Conservation (phyloP, 2,329 filamentous ascomycete species). For the Parastagonospora nodorum region DNA sequence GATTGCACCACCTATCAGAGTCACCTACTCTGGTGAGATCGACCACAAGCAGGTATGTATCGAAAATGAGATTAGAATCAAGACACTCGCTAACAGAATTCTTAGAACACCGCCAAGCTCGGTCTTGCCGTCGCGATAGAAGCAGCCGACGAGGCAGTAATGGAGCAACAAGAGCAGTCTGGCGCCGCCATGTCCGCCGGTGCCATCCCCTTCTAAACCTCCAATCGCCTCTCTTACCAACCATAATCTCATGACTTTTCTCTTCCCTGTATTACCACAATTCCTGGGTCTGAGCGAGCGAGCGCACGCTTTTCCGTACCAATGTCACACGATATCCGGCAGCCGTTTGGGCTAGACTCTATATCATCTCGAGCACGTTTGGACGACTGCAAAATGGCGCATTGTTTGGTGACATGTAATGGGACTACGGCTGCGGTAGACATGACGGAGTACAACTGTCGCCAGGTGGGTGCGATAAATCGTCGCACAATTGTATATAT, state of each 20-base stretch:
- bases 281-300: slow-evolving; percentile 33
- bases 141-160: slow-evolving; percentile 48
- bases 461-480: slow-evolving; percentile 14
- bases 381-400: slow-evolving; percentile 30
- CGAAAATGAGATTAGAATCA: neutral
- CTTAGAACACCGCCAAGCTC: slow-evolving; percentile 89
- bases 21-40: slow-evolving; percentile 95
- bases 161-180: slow-evolving; percentile 46
- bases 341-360: slow-evolving; percentile 31
- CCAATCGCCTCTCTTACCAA: slow-evolving; percentile 30
- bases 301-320: slow-evolving; percentile 24
- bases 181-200: slow-evolving; percentile 31
- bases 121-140: slow-evolving; percentile 81
- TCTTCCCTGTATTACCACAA: slow-evolving; percentile 49
- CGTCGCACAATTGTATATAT: slow-evolving; percentile 41
- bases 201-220: slow-evolving; percentile 48
- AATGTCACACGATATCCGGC: slow-evolving; percentile 26
- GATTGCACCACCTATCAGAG: slow-evolving; percentile 86
- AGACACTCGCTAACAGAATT: neutral
- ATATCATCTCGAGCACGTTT: slow-evolving; percentile 15
- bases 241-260: slow-evolving; percentile 45
- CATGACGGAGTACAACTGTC: slow-evolving; percentile 13
- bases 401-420: slow-evolving; percentile 24
- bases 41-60: slow-evolving; percentile 88
- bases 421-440: slow-evolving; percentile 25